Conservation (phyloP, 2,329 filamentous ascomycete genomes). For the Cordyceps cateniannulata region DNA sequence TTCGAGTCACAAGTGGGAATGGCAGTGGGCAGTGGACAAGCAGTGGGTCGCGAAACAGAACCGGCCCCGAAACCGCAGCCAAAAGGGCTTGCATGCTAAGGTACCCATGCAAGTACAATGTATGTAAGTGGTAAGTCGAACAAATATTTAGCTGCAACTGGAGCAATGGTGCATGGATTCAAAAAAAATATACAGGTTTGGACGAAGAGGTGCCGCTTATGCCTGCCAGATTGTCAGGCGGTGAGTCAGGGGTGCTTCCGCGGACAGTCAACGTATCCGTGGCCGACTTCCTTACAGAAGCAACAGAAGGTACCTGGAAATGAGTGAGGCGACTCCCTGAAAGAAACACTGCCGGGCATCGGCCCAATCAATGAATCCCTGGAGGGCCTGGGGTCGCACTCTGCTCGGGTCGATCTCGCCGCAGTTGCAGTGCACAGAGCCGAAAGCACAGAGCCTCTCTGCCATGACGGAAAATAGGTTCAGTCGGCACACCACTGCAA, state of each 20-base stretch:
- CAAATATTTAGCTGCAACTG: too few relatives aligned
- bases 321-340: too few relatives aligned
- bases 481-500: not conserved
- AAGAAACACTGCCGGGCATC: too few relatives aligned
- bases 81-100: not conserved
- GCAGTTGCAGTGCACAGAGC: not conserved
- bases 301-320: too few relatives aligned
- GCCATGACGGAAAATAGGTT: not conserved
- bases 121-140: too few relatives aligned
- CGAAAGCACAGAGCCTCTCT: not conserved
- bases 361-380: too few relatives aligned
- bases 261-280: not conserved
- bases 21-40: not conserved
- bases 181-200: not conserved
- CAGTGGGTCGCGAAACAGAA: slow-evolving; percentile 17
- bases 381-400: not conserved
- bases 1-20: slow-evolving; percentile 1
- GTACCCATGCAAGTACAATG: too few relatives aligned
- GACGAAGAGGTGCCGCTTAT: not conserved
- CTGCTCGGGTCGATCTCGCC: not conserved
- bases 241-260: not conserved
- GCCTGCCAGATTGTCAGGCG: not conserved
- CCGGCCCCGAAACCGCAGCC: slow-evolving; percentile 15
- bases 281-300: too few relatives aligned
- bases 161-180: not conserved